Evolutionary conservation across 106 monocot species (phyloP).

Genomic region (Narthecium ossifragum): DNA sequence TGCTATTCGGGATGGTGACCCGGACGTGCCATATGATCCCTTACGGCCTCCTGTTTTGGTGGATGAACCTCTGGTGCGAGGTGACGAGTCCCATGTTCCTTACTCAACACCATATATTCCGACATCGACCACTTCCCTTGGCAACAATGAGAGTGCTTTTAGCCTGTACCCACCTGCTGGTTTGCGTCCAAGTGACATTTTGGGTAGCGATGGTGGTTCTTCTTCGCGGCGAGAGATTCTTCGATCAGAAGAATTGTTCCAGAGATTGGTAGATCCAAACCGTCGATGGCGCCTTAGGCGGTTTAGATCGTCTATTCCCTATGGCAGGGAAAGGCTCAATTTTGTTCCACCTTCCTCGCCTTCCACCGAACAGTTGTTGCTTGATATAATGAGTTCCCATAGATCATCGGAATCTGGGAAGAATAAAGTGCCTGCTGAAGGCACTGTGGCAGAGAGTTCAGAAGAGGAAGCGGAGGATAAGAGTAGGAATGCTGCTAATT

Average conservation of each 20-base stretch:
- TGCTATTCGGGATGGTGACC: background rate
- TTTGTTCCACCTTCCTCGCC: background rate
- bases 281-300: background rate
- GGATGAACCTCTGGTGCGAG: too few relatives aligned
- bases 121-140: background rate
- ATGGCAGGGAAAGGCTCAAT: background rate
- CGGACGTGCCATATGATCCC: background rate
- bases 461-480: slow-evolving; percentile 21
- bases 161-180: too few relatives aligned
- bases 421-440: slow-evolving; percentile 9
- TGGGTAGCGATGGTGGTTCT: slow-evolving; percentile 6
- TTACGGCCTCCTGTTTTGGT: background rate
- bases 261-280: slow-evolving; percentile 17
- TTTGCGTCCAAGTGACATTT: background rate
- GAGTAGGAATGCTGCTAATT: slow-evolving; percentile 9
- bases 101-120: background rate
- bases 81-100: background rate
- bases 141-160: background rate
- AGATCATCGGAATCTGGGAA: slow-evolving; percentile 8
- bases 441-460: background rate
- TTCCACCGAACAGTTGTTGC: background rate
- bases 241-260: slow-evolving; percentile 12
- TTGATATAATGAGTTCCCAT: background rate
- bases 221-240: slow-evolving; percentile 2
- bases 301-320: slow-evolving; percentile 6